These are phyloP conservation scores for Crotalaria pallida DNA, from an alignment of 306 rosid species.

Conservation along the genomic window DNA sequence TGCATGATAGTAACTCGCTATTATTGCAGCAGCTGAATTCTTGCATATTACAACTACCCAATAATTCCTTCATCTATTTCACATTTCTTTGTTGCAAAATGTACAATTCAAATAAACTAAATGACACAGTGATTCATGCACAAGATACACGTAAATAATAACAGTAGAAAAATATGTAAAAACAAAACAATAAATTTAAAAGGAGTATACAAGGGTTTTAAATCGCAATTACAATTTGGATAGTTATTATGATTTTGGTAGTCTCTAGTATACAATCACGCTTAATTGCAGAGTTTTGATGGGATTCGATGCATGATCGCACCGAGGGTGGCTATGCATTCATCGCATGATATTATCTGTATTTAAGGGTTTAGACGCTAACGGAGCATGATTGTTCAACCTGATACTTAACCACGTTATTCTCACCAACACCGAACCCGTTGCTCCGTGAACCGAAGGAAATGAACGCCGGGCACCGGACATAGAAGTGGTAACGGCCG, in stretches of 20 bases:
- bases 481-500: constrained; percentile 61
- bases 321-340: too few relatives aligned
- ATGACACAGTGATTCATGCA: background rate
- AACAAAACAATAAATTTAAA: background rate
- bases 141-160: background rate
- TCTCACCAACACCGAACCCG: constrained; percentile 38
- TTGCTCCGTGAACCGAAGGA: constrained; percentile 24
- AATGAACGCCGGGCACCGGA: constrained; percentile 66
- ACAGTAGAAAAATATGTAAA: background rate
- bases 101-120: constrained; percentile 26
- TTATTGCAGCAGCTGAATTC: background rate
- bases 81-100: constrained; percentile 34
- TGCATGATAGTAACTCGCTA: too few relatives aligned
- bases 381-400: constrained; percentile 61
- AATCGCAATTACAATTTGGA: too few relatives aligned
- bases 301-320: too few relatives aligned
- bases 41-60: constrained; percentile 10
- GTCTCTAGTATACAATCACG: too few relatives aligned
- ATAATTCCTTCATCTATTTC: too few relatives aligned
- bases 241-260: too few relatives aligned
- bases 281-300: too few relatives aligned
- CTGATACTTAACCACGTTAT: constrained; percentile 77
- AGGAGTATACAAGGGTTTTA: background rate
- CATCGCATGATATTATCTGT: too few relatives aligned
- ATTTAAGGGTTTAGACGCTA: constrained; percentile 39